phyloP scores from a whole-genome alignment of 805 yeast species.

The Debaryomyces maramus region DNA sequence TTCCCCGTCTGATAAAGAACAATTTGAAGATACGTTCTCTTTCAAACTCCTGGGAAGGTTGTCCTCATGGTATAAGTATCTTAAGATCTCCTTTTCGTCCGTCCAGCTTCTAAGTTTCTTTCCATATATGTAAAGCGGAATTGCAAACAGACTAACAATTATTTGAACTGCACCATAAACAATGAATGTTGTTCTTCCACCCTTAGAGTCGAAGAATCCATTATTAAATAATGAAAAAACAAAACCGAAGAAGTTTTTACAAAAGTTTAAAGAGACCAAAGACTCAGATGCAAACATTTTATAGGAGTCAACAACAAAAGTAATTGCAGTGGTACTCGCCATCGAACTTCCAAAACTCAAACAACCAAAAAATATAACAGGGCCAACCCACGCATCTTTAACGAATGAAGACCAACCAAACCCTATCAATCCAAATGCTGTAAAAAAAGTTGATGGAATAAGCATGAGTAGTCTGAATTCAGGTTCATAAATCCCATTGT shows the following conservation, averaged over 20 bases:
- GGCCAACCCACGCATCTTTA: slow-evolving; percentile 55
- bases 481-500: slow-evolving; percentile 61
- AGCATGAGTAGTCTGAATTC: slow-evolving; percentile 59
- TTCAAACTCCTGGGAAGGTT: background rate
- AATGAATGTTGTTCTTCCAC: slow-evolving; percentile 48
- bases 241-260: slow-evolving; percentile 57
- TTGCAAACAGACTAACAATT: slow-evolving; percentile 46
- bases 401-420: slow-evolving; percentile 59
- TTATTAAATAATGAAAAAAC: slow-evolving; percentile 58
- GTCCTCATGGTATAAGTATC: slow-evolving; percentile 27
- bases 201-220: slow-evolving; percentile 39
- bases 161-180: slow-evolving; percentile 55
- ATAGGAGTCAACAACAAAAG: slow-evolving; percentile 58
- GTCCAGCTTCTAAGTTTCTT: slow-evolving; percentile 52
- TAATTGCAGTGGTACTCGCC: slow-evolving; percentile 61
- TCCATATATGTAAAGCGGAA: slow-evolving; percentile 57
- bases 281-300: slow-evolving; percentile 59
- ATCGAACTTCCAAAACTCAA: slow-evolving; percentile 61
- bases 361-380: slow-evolving; percentile 55
- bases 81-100: slow-evolving; percentile 46
- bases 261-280: slow-evolving; percentile 54
- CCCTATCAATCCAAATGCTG: slow-evolving; percentile 57
- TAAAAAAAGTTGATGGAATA: slow-evolving; percentile 44
- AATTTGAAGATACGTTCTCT: background rate
- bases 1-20: background rate